These are phyloP conservation scores for Magnolia kwangsiensis DNA, from an alignment of 164 flowering plant genomes.

Conservation along the genomic window DNA sequence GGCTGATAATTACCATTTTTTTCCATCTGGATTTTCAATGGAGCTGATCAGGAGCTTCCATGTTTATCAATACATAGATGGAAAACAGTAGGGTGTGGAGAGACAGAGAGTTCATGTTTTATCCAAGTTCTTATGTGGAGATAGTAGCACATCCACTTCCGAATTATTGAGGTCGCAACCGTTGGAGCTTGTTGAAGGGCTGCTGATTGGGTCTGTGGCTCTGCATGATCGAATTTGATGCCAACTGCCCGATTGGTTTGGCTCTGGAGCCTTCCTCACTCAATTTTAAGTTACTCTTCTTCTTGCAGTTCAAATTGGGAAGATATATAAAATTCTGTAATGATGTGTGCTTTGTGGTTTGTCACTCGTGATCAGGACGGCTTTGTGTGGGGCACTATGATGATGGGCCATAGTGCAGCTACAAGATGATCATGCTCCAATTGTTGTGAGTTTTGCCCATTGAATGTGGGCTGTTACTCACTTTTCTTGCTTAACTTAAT, in stretches of 20 bases:
- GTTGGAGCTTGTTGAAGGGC: conserved; percentile 14
- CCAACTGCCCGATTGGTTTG: not conserved
- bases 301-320: too few species aligned
- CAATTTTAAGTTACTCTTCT: conserved; percentile 13
- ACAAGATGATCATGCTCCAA: too few species aligned
- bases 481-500: too few species aligned
- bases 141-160: conserved; percentile 10
- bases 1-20: not conserved
- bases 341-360: too few species aligned
- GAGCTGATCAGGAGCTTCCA: conserved; percentile 23
- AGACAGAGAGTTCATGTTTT: conserved; percentile 22
- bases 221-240: conserved; percentile 14
- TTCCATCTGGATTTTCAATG: not conserved
- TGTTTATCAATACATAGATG: conserved; percentile 15
- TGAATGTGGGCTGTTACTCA: too few species aligned
- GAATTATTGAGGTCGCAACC: conserved; percentile 3
- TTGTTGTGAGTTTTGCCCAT: too few species aligned
- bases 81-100: conserved; percentile 7
- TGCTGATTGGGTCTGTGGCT: conserved; percentile 10
- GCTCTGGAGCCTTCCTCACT: conserved; percentile 4
- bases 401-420: too few species aligned
- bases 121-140: conserved; percentile 9
- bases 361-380: too few species aligned
- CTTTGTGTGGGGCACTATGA: too few species aligned
- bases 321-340: too few species aligned